Base-by-base conservation (phyloP, 1,139 yeast genomes). In the Arxiozyma bovina region DNA sequence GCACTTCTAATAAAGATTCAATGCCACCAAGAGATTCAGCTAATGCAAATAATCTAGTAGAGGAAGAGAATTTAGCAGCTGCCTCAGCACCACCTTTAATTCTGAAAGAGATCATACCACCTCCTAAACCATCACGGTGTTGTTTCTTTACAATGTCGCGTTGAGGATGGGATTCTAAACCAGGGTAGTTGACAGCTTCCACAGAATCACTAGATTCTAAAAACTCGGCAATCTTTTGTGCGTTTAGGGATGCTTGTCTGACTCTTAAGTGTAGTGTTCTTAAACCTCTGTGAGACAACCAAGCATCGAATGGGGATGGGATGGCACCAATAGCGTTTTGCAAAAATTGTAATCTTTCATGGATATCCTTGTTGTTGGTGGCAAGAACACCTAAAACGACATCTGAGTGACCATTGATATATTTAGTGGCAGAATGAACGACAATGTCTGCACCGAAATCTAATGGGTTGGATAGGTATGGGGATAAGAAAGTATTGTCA, bases 401-500 rank as follows among this genome's bases (percentile, higher is more conserved):
- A 69, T 88, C 96, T 50, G 95, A 86, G 74, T 88, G 96, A 61
- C 96, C 96, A 70, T 88, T 88, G 71, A 88, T 85, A 77, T 87
- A 88, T 75, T 88, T 88, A 67, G 96, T 88, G 60, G 88, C 95
- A 27, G 95, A 86, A 74, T 88, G 96, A 49, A 86, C 85, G 55
- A 87, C 95, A 57, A 87, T 79, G 69, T 87, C 96, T 54, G 95
- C 96, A 60, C 96, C 96, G 63, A 78, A 83, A 60, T 72, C 74
- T 69, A 88, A 78, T 61, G 96, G 96, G 76, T 88, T 87, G 59
- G 91, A 87, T 67, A 88, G 75, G 72, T 93, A 93, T 63, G 97
- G 97, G 21, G 96, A 89, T 67, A 91, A 78, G 79, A 91, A 90
- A 42, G 98, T 91, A 77, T 93, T 87, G 76, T 91, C 98, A 56